Conservation (phyloP, 768 basidiomycete genomes). For the Leucosporidium yakuticum region DNA sequence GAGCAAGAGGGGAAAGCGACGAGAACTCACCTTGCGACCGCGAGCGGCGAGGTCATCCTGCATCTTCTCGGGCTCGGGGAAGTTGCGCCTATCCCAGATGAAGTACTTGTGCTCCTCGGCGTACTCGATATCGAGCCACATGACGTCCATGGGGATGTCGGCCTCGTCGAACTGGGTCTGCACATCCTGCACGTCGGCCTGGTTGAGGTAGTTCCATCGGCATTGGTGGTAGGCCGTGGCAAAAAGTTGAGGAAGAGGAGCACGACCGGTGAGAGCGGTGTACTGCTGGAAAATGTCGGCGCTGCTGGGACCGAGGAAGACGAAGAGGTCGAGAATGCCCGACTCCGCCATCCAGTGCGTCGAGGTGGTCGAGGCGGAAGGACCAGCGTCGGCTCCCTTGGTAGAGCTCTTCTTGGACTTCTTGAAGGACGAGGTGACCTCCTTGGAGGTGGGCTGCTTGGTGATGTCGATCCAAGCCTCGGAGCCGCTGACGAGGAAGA, state of each 20-base stretch:
- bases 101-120: slow-evolving; percentile 91
- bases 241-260: slow-evolving; percentile 84
- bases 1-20: neutral
- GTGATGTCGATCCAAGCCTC: slow-evolving; percentile 93
- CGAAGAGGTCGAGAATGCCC: slow-evolving; percentile 87
- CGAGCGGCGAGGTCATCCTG: slow-evolving; percentile 74
- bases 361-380: slow-evolving; percentile 52
- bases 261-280: slow-evolving; percentile 71
- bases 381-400: slow-evolving; percentile 9
- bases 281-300: slow-evolving; percentile 79
- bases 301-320: slow-evolving; percentile 85
- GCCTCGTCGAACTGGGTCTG: slow-evolving; percentile 85
- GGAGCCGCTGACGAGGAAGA: slow-evolving; percentile 79
- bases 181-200: slow-evolving; percentile 76
- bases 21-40: slow-evolving; percentile 67
- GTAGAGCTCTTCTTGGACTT: slow-evolving; percentile 2
- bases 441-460: slow-evolving; percentile 51
- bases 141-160: slow-evolving; percentile 89
- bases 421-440: slow-evolving; percentile 39
- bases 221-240: slow-evolving; percentile 94
- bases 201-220: slow-evolving; percentile 93
- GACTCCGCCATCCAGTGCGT: slow-evolving; percentile 99
- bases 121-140: slow-evolving; percentile 97
- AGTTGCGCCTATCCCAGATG: slow-evolving; percentile 86
- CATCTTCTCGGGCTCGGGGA: slow-evolving; percentile 95